phyloP scores from a whole-genome alignment of 2,329 filamentous ascomycete genomes.

The Phialophora macrospora region DNA sequence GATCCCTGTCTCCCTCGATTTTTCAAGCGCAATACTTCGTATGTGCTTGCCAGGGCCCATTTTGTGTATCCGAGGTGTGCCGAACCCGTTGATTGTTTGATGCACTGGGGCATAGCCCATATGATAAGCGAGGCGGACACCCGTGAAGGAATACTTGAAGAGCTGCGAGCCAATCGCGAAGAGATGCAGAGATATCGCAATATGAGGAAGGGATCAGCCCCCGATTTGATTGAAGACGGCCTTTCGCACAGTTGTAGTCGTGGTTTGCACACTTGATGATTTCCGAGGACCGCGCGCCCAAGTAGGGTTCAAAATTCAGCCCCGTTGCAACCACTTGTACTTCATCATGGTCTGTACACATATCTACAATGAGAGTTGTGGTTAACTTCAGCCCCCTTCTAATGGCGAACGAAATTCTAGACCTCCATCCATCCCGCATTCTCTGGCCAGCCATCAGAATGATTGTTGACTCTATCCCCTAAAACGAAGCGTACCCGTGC shows the following conservation, averaged over 20 bases:
- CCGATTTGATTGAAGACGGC: background rate
- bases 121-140: background rate
- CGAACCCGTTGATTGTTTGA: background rate
- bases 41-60: constrained; percentile 19
- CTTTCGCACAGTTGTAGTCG: background rate
- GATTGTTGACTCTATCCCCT: background rate
- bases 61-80: constrained; percentile 3
- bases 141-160: background rate
- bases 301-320: background rate
- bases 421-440: background rate
- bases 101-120: background rate
- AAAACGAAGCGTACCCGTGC: background rate
- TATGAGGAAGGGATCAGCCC: background rate
- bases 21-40: constrained; percentile 19
- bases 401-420: background rate
- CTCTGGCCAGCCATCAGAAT: background rate
- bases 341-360: background rate
- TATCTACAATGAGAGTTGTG: background rate
- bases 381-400: background rate
- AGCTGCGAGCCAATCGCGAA: background rate
- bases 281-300: background rate
- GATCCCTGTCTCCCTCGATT: constrained; percentile 17
- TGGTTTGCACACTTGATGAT: background rate
- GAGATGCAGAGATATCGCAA: background rate
- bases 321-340: background rate